These are phyloP conservation scores for Vaccinium corymbosum DNA, from an alignment of 148 eudicot genomes.

Conservation along the genomic window DNA sequence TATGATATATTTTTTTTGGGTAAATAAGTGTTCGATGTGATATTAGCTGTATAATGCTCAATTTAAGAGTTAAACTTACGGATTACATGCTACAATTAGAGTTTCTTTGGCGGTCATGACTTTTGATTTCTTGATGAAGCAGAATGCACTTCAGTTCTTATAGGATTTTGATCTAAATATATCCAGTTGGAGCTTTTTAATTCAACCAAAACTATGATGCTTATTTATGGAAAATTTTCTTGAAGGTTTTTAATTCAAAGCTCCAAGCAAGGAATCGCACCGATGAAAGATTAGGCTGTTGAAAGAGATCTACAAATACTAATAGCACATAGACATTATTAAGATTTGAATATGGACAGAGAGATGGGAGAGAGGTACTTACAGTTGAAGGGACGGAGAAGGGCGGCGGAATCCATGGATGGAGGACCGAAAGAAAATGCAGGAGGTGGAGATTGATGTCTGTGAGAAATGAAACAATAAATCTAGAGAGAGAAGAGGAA, in stretches of 20 bases:
- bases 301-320: background rate
- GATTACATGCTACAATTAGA: background rate
- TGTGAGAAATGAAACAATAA: background rate
- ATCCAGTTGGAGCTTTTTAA: no score
- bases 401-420: slow-evolving; percentile 52
- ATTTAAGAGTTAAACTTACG: background rate
- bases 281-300: no score
- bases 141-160: background rate
- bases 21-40: background rate
- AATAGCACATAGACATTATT: background rate
- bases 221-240: no score
- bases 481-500: background rate
- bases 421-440: slow-evolving; percentile 1
- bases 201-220: no score
- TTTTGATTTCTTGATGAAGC: background rate
- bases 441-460: slow-evolving; percentile 11
- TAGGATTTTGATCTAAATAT: no score
- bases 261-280: no score
- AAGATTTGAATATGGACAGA: background rate
- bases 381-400: slow-evolving; percentile 52
- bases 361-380: slow-evolving; percentile 9
- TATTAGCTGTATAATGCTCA: background rate
- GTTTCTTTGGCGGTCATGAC: background rate
- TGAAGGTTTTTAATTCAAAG: no score
- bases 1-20: no score